Evolutionary conservation across 1,284 basidiomycete species (phyloP), one percentile per base, ranked within the genome.

Genomic region (Calocybe gambosa): DNA sequence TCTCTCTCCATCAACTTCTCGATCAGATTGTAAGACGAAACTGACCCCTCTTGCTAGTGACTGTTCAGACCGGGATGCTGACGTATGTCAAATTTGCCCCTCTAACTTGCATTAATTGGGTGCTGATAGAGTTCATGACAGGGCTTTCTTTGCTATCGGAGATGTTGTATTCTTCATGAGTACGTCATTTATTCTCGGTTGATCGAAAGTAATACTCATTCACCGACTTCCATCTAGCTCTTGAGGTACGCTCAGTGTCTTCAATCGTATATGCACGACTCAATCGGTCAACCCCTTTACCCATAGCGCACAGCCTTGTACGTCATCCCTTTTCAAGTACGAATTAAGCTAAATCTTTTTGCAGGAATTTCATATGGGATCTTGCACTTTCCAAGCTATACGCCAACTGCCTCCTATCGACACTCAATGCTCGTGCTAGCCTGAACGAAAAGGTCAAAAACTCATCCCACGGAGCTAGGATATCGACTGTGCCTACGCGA

Each of bases 361-460:
- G 10, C 43, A 76, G 74, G 19, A 74, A 78, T 55, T 77, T 74
- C 52, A 51, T 73, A 31, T 77, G 71, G 66, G 77, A 77, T 56
- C 64, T 79, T 42, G 59, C 72, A 3, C 60, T 78, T 18, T 71
- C 75, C 2, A 78, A 78, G 41, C 63, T 80, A 1, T 80, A 80
- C 54, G 56, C 72, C n/a, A 79, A 79, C 50, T 74, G 75, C n/a
- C 58, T 79, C 0, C 58, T 80, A 40, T 77, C 74, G 3, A 74
- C 75, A 5, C 64, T 80, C 19, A 80, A 80, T 52, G 69, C 75
- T 12, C 73, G 77, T 15, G 56, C 58, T 3, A 41, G 54, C 3
- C 43, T 68, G 26, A 62, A 62, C 29, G 58, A 59, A 5, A 47
- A 60, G 33, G 51, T 54, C 0, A 55, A 53, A 29, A 45, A 50